Conservation (phyloP, 1,284 basidiomycete genomes). For the Termitomyces sp. region DNA sequence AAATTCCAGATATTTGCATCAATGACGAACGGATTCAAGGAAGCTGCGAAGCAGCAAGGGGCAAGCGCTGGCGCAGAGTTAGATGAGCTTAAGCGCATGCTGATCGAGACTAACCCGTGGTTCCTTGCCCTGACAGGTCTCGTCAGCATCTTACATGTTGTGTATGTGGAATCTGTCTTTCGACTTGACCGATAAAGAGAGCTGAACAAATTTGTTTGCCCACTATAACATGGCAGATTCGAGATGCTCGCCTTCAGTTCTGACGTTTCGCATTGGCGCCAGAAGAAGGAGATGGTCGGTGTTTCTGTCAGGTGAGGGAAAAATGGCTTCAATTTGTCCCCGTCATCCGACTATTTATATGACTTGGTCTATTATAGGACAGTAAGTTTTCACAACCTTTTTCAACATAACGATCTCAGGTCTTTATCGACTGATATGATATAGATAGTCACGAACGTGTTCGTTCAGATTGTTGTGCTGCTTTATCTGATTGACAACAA, state of each 20-base stretch:
- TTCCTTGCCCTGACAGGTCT: conserved; percentile 78
- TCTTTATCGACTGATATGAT: background rate
- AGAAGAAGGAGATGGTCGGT: conserved; percentile 85
- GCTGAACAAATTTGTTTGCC: conserved; percentile 1
- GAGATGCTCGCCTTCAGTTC: conserved; percentile 94
- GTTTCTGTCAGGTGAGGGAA: conserved; percentile 67
- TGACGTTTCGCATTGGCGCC: conserved; percentile 92
- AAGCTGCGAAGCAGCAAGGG: conserved; percentile 73
- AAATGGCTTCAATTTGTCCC: background rate
- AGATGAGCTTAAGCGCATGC: conserved; percentile 91
- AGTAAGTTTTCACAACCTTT: conserved; percentile 24
- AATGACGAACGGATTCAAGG: conserved; percentile 79
- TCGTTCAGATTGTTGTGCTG: conserved; percentile 86
- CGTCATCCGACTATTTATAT: conserved; percentile 11
- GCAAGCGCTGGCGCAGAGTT: conserved; percentile 63
- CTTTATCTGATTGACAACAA: conserved; percentile 95
- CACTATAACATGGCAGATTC: conserved; percentile 47
- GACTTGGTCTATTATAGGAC: conserved; percentile 27
- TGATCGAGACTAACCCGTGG: conserved; percentile 92
- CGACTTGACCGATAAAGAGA: background rate
- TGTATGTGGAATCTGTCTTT: conserved; percentile 46
- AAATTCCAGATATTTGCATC: conserved; percentile 83
- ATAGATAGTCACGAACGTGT: conserved; percentile 88
- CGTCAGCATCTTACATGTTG: conserved; percentile 82
- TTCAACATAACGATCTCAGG: background rate